Evolutionary conservation across 2,329 filamentous ascomycete genomes (phyloP).

Genomic region (Diaporthe longicolla): DNA sequence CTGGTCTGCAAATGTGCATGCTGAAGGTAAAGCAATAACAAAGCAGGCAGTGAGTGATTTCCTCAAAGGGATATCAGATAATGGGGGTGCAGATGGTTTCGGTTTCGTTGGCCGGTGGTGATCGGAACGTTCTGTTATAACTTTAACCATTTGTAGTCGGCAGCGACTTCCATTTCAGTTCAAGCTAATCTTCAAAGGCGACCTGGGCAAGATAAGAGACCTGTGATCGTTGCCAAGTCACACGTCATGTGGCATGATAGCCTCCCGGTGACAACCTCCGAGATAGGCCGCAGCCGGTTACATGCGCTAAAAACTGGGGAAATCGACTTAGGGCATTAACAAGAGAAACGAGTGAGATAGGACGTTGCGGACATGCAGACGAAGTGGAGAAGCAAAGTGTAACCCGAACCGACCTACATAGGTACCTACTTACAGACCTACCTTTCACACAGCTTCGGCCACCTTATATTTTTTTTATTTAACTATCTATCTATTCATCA

Average conservation of each 20-base stretch:
- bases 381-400: background rate
- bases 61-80: no score
- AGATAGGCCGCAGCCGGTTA: conserved; percentile 39
- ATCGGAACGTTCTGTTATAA: conserved; percentile 3
- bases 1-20: conserved; percentile 22
- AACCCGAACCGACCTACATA: background rate
- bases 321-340: conserved; percentile 13
- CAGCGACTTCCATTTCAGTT: conserved; percentile 18
- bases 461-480: no score
- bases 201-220: conserved; percentile 29
- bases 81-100: background rate
- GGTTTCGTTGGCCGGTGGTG: conserved; percentile 7
- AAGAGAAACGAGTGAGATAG: conserved; percentile 36
- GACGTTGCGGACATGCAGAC: background rate
- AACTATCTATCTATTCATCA: no score
- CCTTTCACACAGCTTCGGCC: conserved; percentile 28
- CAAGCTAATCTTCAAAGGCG: conserved; percentile 16
- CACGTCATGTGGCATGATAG: conserved; percentile 30
- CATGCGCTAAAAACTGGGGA: conserved; percentile 36
- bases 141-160: background rate
- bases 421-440: background rate
- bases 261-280: conserved; percentile 16
- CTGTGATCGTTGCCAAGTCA: conserved; percentile 16
- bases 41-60: background rate
- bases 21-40: background rate